A percentile compares a stretch with the other conserved stretches of the same genome.
These are phyloP conservation scores for Graphilbum fragrans DNA, from an alignment of 2,329 filamentous ascomycete genomes.

Conservation along the genomic window DNA sequence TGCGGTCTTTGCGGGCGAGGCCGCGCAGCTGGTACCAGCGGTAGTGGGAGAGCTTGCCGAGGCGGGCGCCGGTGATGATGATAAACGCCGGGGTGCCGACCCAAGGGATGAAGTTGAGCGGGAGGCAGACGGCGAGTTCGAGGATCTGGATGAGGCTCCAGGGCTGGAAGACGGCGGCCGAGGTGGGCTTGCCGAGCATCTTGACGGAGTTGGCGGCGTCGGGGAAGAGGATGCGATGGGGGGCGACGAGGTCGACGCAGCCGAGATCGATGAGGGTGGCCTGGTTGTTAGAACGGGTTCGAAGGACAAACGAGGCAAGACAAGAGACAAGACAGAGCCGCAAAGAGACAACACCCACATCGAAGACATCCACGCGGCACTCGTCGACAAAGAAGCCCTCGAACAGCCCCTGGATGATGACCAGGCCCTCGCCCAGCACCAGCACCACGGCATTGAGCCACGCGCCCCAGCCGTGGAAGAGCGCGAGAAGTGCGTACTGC, in stretches of 20 bases:
- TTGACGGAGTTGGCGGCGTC: conserved; percentile 63
- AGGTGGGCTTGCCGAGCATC: conserved; percentile 72
- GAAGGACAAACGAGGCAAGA: background rate
- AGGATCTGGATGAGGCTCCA: conserved; percentile 86
- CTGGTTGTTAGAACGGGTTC: conserved; percentile 19
- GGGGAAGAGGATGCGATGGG: conserved; percentile 50
- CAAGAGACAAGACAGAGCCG: background rate
- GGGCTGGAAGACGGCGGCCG: conserved; percentile 66
- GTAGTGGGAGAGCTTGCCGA: conserved; percentile 83
- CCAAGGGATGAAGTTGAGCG: conserved; percentile 78
- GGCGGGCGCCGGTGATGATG: conserved; percentile 72
- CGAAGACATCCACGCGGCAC: conserved; percentile 69
- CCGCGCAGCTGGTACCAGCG: conserved; percentile 76
- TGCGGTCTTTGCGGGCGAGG: conserved; percentile 60
- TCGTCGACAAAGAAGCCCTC: conserved; percentile 76
- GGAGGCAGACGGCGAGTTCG: conserved; percentile 67
- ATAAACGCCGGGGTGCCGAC: conserved; percentile 79
- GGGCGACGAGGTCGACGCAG: conserved; percentile 54
- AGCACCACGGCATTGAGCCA: conserved; percentile 83
- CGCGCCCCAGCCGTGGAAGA: conserved; percentile 82
- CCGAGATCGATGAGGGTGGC: conserved; percentile 65
- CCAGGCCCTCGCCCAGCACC: conserved; percentile 69
- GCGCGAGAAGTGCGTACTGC: conserved; percentile 74
- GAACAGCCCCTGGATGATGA: conserved; percentile 58
- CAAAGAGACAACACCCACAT: conserved; percentile 34